These are phyloP conservation scores for Lentinus tigrinus DNA, from an alignment of 768 basidiomycete species.

Conservation along the genomic window DNA sequence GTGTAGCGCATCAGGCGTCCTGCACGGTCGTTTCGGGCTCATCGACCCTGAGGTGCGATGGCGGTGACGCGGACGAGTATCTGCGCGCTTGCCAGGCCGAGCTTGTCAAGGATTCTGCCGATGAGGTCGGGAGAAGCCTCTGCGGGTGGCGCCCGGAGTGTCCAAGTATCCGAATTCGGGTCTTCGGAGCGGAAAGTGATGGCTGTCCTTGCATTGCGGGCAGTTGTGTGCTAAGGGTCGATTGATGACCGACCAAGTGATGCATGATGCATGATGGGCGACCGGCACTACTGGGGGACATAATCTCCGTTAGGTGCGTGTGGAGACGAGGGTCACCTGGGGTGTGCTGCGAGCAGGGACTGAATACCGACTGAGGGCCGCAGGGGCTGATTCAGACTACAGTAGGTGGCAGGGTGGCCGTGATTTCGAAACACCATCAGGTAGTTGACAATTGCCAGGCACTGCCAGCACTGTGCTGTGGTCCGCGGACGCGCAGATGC, in stretches of 20 bases:
- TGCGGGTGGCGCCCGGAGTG: background rate
- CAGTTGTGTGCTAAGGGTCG: background rate
- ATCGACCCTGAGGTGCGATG: background rate
- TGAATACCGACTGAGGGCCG: too few relatives aligned
- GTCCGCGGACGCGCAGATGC: background rate
- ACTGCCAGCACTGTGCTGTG: too few relatives aligned
- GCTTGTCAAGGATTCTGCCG: constrained; percentile 6
- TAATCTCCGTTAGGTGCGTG: too few relatives aligned
- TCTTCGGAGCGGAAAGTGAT: background rate
- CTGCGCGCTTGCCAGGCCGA: constrained; percentile 1
- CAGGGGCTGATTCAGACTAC: background rate
- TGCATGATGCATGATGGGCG: too few relatives aligned
- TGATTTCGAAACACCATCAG: background rate
- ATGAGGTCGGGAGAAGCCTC: constrained; percentile 10
- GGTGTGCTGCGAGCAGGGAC: too few relatives aligned
- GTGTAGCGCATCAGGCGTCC: too few relatives aligned
- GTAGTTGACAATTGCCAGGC: background rate
- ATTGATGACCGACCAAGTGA: background rate
- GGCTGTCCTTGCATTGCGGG: background rate
- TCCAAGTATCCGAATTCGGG: background rate
- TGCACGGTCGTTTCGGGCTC: background rate
- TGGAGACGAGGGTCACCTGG: too few relatives aligned
- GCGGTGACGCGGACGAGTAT: background rate
- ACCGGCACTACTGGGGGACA: too few relatives aligned
- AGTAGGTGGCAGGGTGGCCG: background rate